Base-by-base conservation (phyloP, 352 stramenopile species). In the Thalassiosira livingstoniorum region DNA sequence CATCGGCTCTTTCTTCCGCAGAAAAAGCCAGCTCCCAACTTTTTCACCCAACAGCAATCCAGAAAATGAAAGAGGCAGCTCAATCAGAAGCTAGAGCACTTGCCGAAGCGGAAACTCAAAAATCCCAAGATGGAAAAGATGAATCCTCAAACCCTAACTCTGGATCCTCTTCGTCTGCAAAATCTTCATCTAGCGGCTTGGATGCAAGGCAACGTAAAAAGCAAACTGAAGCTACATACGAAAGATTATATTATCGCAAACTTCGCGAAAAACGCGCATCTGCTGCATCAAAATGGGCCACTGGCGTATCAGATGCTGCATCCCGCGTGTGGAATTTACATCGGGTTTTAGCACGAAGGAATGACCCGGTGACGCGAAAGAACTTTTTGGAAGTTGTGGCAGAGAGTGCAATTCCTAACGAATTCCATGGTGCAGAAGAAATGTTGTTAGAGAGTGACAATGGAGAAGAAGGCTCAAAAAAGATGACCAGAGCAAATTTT, bases 21-120 rank as follows among this genome's bases (percentile, higher is more conserved):
- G 87, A 92, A 75, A 87, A 87, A 42, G 83, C 80, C 13, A 78
- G 67, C 42, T 69, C 60, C 2, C 61, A 84, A 47, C 84, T 94
- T 21, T 92, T 81, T 63, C 90, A 90, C 67, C 82, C 90, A 0
- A 86, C 74, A 2, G 86, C 74, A 0, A 34, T 94, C 3, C 66
- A 85, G 31, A 81, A 80, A 34, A 74, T 94, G 21, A 85, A 70
- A 18, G 88, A 94, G 58, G 62, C 81, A 3, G 90, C 88, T 0
- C 82, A 78, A 7, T 68, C 68, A 13, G 81, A 92, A 62, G 88
- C 90, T 3, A 90, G 85, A 47, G 55, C 82, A 32, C 39, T 78
- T 0, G 73, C 72, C 4, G 78, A 85, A 7, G 78, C 47, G 18
- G 81, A 82, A 55, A 66, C 58, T 53, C 66, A 77, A 23, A 66